phyloP scores from a whole-genome alignment of 768 basidiomycete species.

The Mycena venus region DNA sequence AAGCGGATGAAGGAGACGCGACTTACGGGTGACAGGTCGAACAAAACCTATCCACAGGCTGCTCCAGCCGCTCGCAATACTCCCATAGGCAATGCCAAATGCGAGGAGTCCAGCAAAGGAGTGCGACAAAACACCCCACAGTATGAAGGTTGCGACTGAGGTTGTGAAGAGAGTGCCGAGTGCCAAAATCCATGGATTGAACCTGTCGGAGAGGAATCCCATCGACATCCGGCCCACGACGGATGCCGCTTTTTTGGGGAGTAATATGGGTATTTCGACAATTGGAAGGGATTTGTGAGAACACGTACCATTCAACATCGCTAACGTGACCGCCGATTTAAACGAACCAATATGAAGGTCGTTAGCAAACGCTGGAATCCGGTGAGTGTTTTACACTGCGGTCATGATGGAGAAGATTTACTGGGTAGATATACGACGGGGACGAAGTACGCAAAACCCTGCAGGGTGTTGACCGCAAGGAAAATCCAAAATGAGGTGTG shows the following conservation, averaged over 20 bases:
- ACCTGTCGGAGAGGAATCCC: slow-evolving; percentile 43
- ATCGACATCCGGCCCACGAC: slow-evolving; percentile 40
- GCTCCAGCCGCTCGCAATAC: slow-evolving; percentile 34
- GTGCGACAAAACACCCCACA: slow-evolving; percentile 45
- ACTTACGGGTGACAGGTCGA: slow-evolving; percentile 34
- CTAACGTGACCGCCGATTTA: slow-evolving; percentile 39
- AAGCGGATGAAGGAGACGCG: not conserved
- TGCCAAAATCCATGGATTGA: slow-evolving; percentile 39
- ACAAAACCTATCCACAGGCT: slow-evolving; percentile 44
- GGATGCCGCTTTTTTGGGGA: slow-evolving; percentile 26
- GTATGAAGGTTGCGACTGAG: slow-evolving; percentile 42
- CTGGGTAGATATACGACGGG: slow-evolving; percentile 44
- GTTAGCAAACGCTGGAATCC: slow-evolving; percentile 39
- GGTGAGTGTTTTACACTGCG: not conserved
- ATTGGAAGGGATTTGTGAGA: not conserved
- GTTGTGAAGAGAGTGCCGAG: slow-evolving; percentile 30
- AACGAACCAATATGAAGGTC: slow-evolving; percentile 35
- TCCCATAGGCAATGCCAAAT: slow-evolving; percentile 43
- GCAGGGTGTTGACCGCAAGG: slow-evolving; percentile 39
- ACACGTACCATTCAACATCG: slow-evolving; percentile 41
- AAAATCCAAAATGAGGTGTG: slow-evolving; percentile 36
- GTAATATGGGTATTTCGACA: not conserved
- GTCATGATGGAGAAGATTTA: slow-evolving; percentile 3
- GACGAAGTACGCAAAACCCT: slow-evolving; percentile 42
- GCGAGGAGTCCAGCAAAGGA: slow-evolving; percentile 40